Base-by-base conservation (phyloP, 352 stramenopile species). In the Pilasporangium apinafurcum region DNA sequence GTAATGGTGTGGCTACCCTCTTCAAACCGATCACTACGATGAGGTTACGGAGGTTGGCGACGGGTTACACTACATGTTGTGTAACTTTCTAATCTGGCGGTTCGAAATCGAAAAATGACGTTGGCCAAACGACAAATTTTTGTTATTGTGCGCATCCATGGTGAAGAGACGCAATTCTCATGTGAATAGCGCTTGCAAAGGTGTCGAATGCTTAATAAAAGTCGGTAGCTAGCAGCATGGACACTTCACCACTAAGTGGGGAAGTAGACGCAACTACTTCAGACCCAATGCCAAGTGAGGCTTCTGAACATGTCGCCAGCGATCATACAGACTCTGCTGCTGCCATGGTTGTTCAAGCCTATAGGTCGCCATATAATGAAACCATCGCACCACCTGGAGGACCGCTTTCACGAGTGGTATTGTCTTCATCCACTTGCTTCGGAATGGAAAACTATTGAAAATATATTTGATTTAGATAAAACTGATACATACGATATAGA, bases 351-450 rank as follows among this genome's bases (percentile, higher is more conserved):
- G 52, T 62, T 20, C 70, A 83, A 20, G 56, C 45, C 10, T 81
- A 83, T 24, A 61, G 65, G 9, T 60, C 67, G 4, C 50, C 59
- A 25, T 81, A 62, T 48, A 80, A 81, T 40, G 70, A 75, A 58
- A 78, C 67, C n/a, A 65, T 83, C 34, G 64, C 66, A 25, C 59
- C 67, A 10, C 67, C 61, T 12, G 53, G 48, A 29, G 64, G 64
- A 0, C 59, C 65, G 37, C 45, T 72, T 7, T 59, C 62, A 26
- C 64, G 67, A 25, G 67, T 60, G 39, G 69, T 79, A 34, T 17
- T 34, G 16, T 31, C 37, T 16, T 10, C 25, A 32, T 37, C n/a
- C 13, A 27, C n/a, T 21, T 3, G 21, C 13, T 13, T n/a, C 8
- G 5, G 24, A 21, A 22, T 21, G 3, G 13, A 4, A 27, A n/a